phyloP scores from a whole-genome alignment of 768 basidiomycete genomes.

The Psilocybe subaeruginosa region DNA sequence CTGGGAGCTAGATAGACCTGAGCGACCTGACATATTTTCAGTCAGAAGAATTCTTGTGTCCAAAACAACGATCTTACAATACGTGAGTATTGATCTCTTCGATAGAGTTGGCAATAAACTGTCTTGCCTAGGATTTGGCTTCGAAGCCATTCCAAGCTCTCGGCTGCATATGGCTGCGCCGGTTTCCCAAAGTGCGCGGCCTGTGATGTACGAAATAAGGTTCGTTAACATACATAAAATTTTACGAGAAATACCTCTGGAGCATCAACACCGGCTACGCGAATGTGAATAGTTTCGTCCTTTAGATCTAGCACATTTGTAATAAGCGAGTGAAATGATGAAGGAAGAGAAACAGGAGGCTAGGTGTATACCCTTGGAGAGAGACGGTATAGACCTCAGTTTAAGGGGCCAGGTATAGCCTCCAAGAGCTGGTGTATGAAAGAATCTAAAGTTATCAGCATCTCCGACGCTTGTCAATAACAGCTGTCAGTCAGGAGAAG shows the following conservation, averaged over 20 bases:
- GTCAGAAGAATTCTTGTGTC: neutral
- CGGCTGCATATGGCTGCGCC: conserved; percentile 73
- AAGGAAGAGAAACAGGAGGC: neutral
- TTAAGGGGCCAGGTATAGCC: conserved; percentile 72
- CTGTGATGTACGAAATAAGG: conserved; percentile 35
- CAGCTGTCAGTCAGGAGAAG: conserved; percentile 1
- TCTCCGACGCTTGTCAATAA: conserved; percentile 68
- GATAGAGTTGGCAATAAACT: conserved; percentile 72
- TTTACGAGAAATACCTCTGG: conserved; percentile 65
- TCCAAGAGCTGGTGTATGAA: conserved; percentile 80
- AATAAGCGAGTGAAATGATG: neutral
- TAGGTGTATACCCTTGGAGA: conserved; percentile 50
- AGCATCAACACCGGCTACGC: conserved; percentile 91
- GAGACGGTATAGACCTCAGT: conserved; percentile 63
- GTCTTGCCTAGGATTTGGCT: conserved; percentile 54
- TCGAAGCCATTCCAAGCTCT: conserved; percentile 77
- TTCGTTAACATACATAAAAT: neutral
- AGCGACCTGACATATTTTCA: conserved; percentile 56
- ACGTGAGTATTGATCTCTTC: conserved; percentile 83
- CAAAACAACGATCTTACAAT: conserved; percentile 55
- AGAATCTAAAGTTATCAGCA: conserved; percentile 86
- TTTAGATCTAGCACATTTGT: conserved; percentile 57
- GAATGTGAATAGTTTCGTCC: conserved; percentile 82
- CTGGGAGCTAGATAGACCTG: conserved; percentile 58
- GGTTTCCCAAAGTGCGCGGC: conserved; percentile 84